Evolutionary conservation across 805 yeast species (phyloP), one percentile per base, ranked within the genome.

Genomic region (Monosporozyma servazzii): DNA sequence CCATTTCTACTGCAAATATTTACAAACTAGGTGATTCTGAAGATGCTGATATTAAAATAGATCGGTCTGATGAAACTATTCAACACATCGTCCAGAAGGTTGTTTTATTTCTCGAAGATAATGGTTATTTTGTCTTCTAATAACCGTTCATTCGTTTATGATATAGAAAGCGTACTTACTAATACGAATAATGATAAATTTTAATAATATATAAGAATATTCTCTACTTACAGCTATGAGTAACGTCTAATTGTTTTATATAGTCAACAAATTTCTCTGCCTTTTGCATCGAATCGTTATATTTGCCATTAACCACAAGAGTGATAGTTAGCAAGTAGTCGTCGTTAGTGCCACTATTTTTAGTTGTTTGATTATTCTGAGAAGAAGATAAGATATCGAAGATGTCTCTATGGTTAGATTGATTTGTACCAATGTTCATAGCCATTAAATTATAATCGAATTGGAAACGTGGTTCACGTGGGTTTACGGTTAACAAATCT

Each of bases 31-130:
- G 75, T 48, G 68, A 79, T 21, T 64, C 72, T 47, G 78, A 81
- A 21, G 69, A 70, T 33, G 79, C 86, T 44, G 86, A 82, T 54
- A 72, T 88, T 55, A 71, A 73, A 46, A 76, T 82, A 27, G 81
- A 77, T 55, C 65, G 78, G 47, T 72, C 76, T 44, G 75, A 78
- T 54, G 76, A 75, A 45, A 76, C 81, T 42, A 80, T 86, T 51
- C 74, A 83, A 52, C 76, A 87, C 45, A 85, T 87, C 52, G 86
- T 88, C 51, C 87, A 81, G 65, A 82, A 83, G 67, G 78, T 86
- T 56, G 83, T 86, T 36, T 71, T 81, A 54, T 76, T 82, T 65
- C 77, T 90, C 59, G 88, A 86, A 69, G 81, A 83, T 61, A 87
- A 89, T 71, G 95, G 95, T 17, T 90, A 85, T 72, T 49, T 52